Base-by-base conservation (phyloP, 1,284 basidiomycete species). In the Apiotrichum domesticum region DNA sequence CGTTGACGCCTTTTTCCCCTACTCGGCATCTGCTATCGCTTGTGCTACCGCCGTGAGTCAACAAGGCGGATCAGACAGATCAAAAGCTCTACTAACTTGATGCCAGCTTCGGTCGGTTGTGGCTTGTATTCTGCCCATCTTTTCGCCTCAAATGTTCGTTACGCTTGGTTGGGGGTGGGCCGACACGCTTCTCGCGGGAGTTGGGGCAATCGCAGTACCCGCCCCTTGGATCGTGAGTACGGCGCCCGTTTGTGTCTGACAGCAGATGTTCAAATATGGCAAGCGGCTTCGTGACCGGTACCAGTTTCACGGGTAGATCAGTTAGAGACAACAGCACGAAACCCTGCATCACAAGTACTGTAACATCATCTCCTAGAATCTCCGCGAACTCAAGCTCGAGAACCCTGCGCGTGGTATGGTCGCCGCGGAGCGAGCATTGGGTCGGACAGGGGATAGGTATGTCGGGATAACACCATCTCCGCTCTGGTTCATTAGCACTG, bases 1-100 rank as follows among this genome's bases (percentile, higher is more conserved):
- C 21, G 76, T 80, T 5, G 79, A 80, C 59, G 74, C 73, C 5
- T 79, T 79, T 54, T 71, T 75, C 29, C 79, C 79, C 3, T 80
- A 75, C 58, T 77, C 77, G 3, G 79, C 79, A 0, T 75, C 76
- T 1, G 79, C 74, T 0, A 73, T 75, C 6, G 79, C 78, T 0
- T 73, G 66, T 15, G 77, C 74, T 0, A 73, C 70, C 8, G 68
- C 66, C 13, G 70, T 73, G 42, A 69, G 70, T 62, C 14, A n/a
- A 15, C 46, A 8, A 5, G 37, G 14, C 2, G 8, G 37, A 39
- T 9, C 3, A 39, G 14, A 39, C 37, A 39, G 29, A 29, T 29
- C 29, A 39, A 39, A 39, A 39, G 10, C 10, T 9, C 10, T 39
- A 9, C 10, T 39, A 9, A 14, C 10, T 14, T 39, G 37, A 42